Evolutionary conservation across 768 basidiomycete species (phyloP).

Genomic region (Porpolomopsis calyptriformis): DNA sequence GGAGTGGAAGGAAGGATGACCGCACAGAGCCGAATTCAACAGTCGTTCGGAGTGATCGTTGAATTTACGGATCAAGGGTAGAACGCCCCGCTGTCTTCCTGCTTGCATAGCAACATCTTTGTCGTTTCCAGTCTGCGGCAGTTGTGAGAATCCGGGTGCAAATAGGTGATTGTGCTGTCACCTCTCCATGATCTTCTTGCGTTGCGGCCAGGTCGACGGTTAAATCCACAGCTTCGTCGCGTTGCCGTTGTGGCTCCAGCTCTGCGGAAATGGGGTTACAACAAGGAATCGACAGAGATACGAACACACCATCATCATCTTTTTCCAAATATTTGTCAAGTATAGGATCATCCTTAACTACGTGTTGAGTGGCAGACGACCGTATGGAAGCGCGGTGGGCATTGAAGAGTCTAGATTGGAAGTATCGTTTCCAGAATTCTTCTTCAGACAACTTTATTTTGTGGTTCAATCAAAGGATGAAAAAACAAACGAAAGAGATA

Average conservation of each 20-base stretch:
- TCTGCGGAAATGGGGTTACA: conserved; percentile 30
- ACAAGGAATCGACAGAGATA: conserved; percentile 1
- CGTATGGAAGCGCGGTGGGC: conserved; percentile 89
- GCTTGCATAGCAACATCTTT: conserved; percentile 94
- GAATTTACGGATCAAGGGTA: conserved; percentile 93
- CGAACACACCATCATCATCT: conserved; percentile 67
- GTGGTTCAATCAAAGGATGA: background rate
- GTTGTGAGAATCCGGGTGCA: conserved; percentile 1
- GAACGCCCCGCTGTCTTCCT: conserved; percentile 73
- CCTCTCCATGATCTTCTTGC: conserved; percentile 83
- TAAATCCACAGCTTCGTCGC: conserved; percentile 57
- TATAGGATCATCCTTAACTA: conserved; percentile 84
- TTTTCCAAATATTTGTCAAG: conserved; percentile 95
- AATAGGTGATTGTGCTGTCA: conserved; percentile 19
- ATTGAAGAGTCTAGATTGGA: conserved; percentile 92
- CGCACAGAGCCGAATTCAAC: conserved; percentile 66
- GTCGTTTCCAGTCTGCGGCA: conserved; percentile 68
- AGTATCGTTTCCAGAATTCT: conserved; percentile 95
- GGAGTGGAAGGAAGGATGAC: conserved; percentile 1
- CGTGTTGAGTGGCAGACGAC: conserved; percentile 71
- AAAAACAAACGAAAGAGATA: conserved; percentile 7
- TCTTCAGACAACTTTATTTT: conserved; percentile 66
- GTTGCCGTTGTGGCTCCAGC: conserved; percentile 63
- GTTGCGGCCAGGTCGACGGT: conserved; percentile 85
- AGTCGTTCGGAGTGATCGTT: conserved; percentile 94